Evolutionary conservation across 345 rosid species (phyloP).

Genomic region (Limnanthes douglasii): DNA sequence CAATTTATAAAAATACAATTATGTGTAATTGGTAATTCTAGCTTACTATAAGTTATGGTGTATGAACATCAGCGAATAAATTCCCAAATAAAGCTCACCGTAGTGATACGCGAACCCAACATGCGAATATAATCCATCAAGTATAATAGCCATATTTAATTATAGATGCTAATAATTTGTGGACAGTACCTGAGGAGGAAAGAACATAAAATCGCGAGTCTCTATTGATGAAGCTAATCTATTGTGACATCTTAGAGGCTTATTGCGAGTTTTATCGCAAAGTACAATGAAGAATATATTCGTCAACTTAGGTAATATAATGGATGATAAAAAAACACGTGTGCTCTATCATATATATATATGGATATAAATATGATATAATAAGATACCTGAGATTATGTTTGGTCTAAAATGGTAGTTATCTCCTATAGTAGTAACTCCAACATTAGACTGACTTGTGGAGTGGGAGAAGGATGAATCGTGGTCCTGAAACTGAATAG

Average conservation of each 20-base stretch:
- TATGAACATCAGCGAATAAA: conserved; percentile 24
- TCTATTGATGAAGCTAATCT: conserved; percentile 24
- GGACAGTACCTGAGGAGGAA: conserved; percentile 29
- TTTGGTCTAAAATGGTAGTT: conserved; percentile 15
- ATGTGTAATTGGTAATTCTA: too few species aligned
- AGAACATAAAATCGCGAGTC: conserved; percentile 27
- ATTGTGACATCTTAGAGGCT: conserved; percentile 17
- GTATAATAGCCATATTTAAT: neutral
- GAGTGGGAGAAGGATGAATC: conserved; percentile 63
- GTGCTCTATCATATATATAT: too few species aligned
- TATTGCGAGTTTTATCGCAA: conserved; percentile 17
- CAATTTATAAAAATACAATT: too few species aligned
- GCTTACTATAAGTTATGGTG: conserved; percentile 36
- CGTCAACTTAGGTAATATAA: neutral
- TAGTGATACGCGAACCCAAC: conserved; percentile 26
- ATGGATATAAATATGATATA: neutral
- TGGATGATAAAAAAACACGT: too few species aligned
- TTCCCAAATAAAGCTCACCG: conserved; percentile 42
- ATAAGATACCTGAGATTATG: neutral
- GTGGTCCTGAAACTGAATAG: conserved; percentile 40
- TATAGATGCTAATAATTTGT: conserved; percentile 12
- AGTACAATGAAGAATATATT: conserved; percentile 4
- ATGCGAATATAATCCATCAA: conserved; percentile 14
- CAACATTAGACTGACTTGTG: conserved; percentile 46
- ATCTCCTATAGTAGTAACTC: conserved; percentile 37